Evolutionary conservation across 2,329 filamentous ascomycete species (phyloP).

Genomic region (Dactylellina parvicollis): DNA sequence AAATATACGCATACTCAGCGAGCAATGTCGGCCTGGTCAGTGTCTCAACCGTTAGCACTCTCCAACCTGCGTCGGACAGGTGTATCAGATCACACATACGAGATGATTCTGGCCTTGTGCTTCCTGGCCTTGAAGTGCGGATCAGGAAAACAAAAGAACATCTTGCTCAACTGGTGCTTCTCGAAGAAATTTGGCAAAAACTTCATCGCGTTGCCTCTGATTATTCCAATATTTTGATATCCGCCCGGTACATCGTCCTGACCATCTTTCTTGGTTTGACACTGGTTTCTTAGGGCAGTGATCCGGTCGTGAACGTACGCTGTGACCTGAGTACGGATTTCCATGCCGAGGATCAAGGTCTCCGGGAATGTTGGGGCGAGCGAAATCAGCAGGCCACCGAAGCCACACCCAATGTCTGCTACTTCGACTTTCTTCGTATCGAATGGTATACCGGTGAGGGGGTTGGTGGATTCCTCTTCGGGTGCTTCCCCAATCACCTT

Average conservation of each 20-base stretch:
- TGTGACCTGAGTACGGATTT: constrained; percentile 89
- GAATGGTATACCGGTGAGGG: constrained; percentile 40
- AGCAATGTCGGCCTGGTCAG: constrained; percentile 73
- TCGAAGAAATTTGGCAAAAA: constrained; percentile 98
- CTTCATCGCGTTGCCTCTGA: constrained; percentile 97
- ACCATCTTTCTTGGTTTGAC: constrained; percentile 62
- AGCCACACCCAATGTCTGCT: constrained; percentile 96
- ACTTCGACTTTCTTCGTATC: constrained; percentile 79
- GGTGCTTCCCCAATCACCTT: constrained; percentile 49
- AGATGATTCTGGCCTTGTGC: constrained; percentile 95
- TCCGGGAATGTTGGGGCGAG: constrained; percentile 83
- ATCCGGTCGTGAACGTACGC: constrained; percentile 91
- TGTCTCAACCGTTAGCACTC: not conserved
- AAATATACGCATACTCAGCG: constrained; percentile 89
- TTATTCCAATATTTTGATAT: constrained; percentile 87
- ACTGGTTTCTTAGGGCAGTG: constrained; percentile 77
- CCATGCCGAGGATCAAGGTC: constrained; percentile 87
- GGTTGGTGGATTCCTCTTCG: constrained; percentile 29
- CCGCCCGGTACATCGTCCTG: constrained; percentile 60
- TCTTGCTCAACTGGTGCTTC: constrained; percentile 80
- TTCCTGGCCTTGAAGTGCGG: constrained; percentile 98
- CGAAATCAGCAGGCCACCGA: constrained; percentile 88
- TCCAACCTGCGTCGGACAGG: not conserved
- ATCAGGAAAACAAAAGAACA: constrained; percentile 98
- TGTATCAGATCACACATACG: constrained; percentile 59